Base-by-base conservation (phyloP, 2,329 filamentous ascomycete genomes). In the Arthrobotrys musiformis region DNA sequence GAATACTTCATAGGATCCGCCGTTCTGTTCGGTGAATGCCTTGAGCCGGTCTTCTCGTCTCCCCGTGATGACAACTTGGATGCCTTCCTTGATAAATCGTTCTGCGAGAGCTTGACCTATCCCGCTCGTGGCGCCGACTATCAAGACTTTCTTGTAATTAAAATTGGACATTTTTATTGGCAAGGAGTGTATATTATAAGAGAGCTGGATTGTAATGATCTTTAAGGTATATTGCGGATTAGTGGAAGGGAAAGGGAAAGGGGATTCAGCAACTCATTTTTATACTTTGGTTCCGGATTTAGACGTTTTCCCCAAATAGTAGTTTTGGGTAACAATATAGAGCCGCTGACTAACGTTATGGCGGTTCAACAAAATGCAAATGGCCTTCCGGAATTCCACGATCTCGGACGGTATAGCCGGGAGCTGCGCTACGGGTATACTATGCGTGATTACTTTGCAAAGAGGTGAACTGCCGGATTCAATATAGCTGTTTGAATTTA, bases 51-150 rank as follows among this genome's bases (percentile, higher is more conserved):
- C 85, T 81, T 86, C 81, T 48, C 87, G 85, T n/a, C 88, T 85
- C 19, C 88, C 88, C 4, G 88, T 86, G 5, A 85, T 87, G 35
- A 88, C 86, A 33, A 90, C 87, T 78, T 86, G 86, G 62, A 86
- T 82, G 54, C 86, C 87, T 67, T 84, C 82, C 5, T 84, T 79
- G 44, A 89, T 79, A 46, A 88, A 81, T n/a, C 83, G 84, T 62
- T 85, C 82, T 17, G 86, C 85, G 66, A 89, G 83, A 1, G 85
- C 86, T 46, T 80, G 81, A 63, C 87, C 87, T 70, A 89, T 89
- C 50, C 87, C 87, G 1, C 86, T 84, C 0, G 87, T 88, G 13
- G 87, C 86, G 13, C 87, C 87, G 35, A 89, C 83, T 54, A 90
- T 80, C 68, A 90, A 86, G 30, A 88, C 84, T 42, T 85, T 86